Conservation (phyloP, 1,284 basidiomycete species). For the Papiliotrema laurentii region DNA sequence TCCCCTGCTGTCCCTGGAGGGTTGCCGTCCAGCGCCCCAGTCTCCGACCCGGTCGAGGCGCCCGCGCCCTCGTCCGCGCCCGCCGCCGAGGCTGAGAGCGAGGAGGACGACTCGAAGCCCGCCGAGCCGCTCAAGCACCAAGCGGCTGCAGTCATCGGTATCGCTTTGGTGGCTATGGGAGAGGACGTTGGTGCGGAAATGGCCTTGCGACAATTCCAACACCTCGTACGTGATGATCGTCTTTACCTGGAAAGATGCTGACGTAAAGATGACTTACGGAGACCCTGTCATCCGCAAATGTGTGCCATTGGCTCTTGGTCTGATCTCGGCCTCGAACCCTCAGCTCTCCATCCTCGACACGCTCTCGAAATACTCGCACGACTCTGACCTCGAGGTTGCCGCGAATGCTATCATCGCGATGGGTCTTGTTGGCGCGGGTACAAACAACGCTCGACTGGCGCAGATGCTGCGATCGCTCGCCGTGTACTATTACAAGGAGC, state of each 20-base stretch:
- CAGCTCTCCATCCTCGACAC: conserved; percentile 94
- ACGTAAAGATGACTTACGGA: conserved; percentile 89
- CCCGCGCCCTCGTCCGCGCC: background rate
- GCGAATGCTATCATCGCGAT: conserved; percentile 98
- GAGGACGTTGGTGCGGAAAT: conserved; percentile 98
- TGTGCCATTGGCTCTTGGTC: conserved; percentile 92
- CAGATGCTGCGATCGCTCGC: conserved; percentile 97
- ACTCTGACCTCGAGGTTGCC: conserved; percentile 93
- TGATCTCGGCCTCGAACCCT: conserved; percentile 93
- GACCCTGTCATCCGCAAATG: conserved; percentile 88
- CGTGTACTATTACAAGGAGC: conserved; percentile 95
- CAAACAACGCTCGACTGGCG: conserved; percentile 94
- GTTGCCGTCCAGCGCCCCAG: conserved; percentile 7
- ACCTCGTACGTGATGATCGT: conserved; percentile 59
- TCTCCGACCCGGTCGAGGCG: conserved; percentile 10
- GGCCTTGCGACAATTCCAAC: conserved; percentile 90
- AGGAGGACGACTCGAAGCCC: conserved; percentile 53
- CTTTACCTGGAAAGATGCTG: background rate
- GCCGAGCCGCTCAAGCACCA: conserved; percentile 79
- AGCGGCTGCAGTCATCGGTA: conserved; percentile 88
- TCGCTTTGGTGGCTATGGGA: conserved; percentile 95
- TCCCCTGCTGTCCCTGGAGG: conserved; percentile 2
- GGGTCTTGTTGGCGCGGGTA: conserved; percentile 96
- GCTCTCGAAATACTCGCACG: conserved; percentile 98
- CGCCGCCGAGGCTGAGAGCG: conserved; percentile 13